A percentile compares a stretch with the other conserved stretches of the same genome.
Conservation (phyloP, 1,139 yeast species). For the Candida tetrigidarum region DNA sequence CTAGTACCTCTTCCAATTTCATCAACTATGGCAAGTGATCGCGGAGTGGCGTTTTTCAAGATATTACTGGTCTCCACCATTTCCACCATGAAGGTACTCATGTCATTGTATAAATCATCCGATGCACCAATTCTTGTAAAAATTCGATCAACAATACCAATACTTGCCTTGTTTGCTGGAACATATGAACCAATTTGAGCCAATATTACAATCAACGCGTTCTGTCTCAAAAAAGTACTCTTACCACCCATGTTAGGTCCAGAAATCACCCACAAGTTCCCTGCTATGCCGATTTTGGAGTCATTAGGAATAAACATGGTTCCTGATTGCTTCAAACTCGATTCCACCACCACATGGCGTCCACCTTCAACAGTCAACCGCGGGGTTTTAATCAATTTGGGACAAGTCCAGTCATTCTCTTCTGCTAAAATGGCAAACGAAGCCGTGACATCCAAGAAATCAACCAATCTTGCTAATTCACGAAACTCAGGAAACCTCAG, state of each 20-base stretch:
- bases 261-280: constrained; percentile 69
- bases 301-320: constrained; percentile 69
- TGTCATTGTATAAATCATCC: constrained; percentile 83
- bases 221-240: constrained; percentile 86
- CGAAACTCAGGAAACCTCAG: constrained; percentile 46
- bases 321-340: constrained; percentile 57
- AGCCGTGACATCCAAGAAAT: constrained; percentile 70
- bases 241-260: constrained; percentile 99
- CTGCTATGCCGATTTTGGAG: constrained; percentile 33
- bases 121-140: constrained; percentile 92
- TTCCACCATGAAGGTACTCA: constrained; percentile 97
- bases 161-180: constrained; percentile 72
- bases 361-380: constrained; percentile 60
- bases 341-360: constrained; percentile 89
- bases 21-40: constrained; percentile 86
- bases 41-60: constrained; percentile 70
- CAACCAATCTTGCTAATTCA: constrained; percentile 51
- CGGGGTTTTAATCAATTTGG: constrained; percentile 55
- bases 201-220: constrained; percentile 79
- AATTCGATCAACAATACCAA: constrained; percentile 84
- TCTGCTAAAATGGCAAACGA: constrained; percentile 74
- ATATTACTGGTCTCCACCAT: constrained; percentile 94
- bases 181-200: constrained; percentile 93
- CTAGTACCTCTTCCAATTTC: constrained; percentile 98
- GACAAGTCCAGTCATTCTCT: constrained; percentile 68